Percentiles rank a stretch among this genome's conserved stretches.
Evolutionary conservation across 2,329 filamentous ascomycete species (phyloP).

Genomic region (Colletotrichum scovillei): DNA sequence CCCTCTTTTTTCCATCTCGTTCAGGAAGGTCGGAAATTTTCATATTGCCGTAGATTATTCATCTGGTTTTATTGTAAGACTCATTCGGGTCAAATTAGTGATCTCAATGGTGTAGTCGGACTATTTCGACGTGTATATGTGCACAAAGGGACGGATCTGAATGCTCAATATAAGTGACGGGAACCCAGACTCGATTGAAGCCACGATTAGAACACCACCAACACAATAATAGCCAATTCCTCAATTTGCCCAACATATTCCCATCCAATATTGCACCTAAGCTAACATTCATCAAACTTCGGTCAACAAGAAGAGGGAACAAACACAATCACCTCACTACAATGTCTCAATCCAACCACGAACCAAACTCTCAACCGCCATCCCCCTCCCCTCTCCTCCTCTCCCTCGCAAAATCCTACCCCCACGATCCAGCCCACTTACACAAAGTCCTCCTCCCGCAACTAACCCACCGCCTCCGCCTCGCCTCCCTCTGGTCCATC

Average conservation of each 20-base stretch:
- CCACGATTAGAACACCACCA: background rate
- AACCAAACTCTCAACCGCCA: background rate
- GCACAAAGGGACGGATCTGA: background rate
- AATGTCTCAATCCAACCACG: conserved; percentile 14
- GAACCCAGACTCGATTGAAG: background rate
- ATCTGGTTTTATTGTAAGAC: background rate
- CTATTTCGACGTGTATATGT: background rate
- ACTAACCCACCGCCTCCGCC: conserved; percentile 31
- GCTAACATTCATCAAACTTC: no score
- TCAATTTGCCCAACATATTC: no score
- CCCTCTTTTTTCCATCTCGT: background rate
- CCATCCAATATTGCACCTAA: no score
- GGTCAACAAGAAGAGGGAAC: no score
- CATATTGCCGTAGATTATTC: background rate
- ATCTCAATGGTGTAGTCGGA: background rate
- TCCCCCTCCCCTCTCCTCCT: background rate
- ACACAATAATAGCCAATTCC: no score
- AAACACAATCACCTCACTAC: background rate
- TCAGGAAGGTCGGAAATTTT: background rate
- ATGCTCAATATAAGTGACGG: background rate
- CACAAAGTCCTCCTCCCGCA: conserved; percentile 27
- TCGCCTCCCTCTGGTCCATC: conserved; percentile 30
- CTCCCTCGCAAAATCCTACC: conserved; percentile 22
- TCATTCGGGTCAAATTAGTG: background rate
- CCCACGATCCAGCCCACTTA: conserved; percentile 17